Base-by-base conservation (phyloP, 73 alveolate genomes). In the Paramecium primaurelia region DNA sequence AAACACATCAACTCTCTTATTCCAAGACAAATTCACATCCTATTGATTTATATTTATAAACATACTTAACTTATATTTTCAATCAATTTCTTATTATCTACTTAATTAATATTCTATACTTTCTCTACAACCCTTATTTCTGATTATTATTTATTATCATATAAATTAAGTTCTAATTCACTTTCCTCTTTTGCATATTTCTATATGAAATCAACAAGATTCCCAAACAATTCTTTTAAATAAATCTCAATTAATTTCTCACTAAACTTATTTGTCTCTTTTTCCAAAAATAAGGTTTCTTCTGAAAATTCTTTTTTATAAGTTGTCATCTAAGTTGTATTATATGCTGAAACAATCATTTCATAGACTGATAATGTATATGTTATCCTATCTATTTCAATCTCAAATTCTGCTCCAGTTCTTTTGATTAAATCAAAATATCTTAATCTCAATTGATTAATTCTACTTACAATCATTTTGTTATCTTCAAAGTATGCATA, bases 341-440 rank as follows among this genome's bases (percentile, higher is more conserved):
- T 80, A 7, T 45, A 80, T 80, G 91, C 71, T 44, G 58, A 16
- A 2, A 80, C 91, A 11, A 89, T 71, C 54, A 89, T 32, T 49
- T 89, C 94, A 45, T 89, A 89, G 2, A 89, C 88, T 49, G 88
- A 73, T n/a, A 89, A 64, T 22, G 88, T 77, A 45, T 89, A 89
- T 9, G 71, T 89, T 14, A 64, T 32, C n/a, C 92, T 69, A 28
- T 89, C 94, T 0, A 71, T 16, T 40, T 83, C 94, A 58, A 45
- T 40, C 8, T 83, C 94, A 69, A 42, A 71, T 51, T 89, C 94
- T 71, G 86, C 86, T 22, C 92, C 91, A 73, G 73, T 38, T 83
- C 88, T 89, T 25, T 89, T 89, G 14, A 89, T 89, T 60, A 89
- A 40, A 89, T 89, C 88, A 40, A 89, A 34, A 40, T 71, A 89